These are phyloP conservation scores for Fusarium palustre DNA, from an alignment of 2,329 filamentous ascomycete species.

Conservation along the genomic window DNA sequence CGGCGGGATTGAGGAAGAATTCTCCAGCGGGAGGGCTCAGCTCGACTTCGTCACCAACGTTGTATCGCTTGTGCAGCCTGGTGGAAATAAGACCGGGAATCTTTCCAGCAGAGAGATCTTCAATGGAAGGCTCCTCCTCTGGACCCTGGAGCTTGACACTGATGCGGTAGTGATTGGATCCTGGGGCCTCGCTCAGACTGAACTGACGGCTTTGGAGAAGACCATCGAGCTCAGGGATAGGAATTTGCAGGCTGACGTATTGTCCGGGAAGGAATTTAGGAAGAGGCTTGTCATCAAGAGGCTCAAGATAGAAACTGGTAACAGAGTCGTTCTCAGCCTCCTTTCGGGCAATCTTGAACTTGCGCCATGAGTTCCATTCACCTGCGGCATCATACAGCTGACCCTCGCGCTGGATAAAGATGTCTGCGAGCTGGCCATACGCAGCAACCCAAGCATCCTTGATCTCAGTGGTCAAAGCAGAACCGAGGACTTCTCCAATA, in stretches of 20 bases:
- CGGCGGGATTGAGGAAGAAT: slow-evolving; percentile 69
- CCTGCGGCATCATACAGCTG: slow-evolving; percentile 67
- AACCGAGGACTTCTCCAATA: slow-evolving; percentile 75
- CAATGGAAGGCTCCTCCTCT: slow-evolving; percentile 42
- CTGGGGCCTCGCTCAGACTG: slow-evolving; percentile 72
- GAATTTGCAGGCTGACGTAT: slow-evolving; percentile 75
- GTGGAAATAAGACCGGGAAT: slow-evolving; percentile 65
- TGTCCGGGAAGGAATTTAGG: slow-evolving; percentile 76
- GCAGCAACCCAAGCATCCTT: slow-evolving; percentile 78
- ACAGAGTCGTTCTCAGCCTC: slow-evolving; percentile 70
- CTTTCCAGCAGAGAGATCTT: slow-evolving; percentile 51
- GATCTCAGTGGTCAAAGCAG: slow-evolving; percentile 73
- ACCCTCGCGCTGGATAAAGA: slow-evolving; percentile 75
- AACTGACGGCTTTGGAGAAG: slow-evolving; percentile 80
- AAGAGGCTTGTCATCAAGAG: slow-evolving; percentile 66
- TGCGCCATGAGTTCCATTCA: slow-evolving; percentile 62
- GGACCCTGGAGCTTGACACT: slow-evolving; percentile 76
- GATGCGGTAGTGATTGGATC: slow-evolving; percentile 74
- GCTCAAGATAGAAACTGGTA: slow-evolving; percentile 77
- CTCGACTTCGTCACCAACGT: slow-evolving; percentile 65
- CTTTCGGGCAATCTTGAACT: slow-evolving; percentile 69
- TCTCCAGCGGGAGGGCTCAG: slow-evolving; percentile 68
- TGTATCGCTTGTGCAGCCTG: slow-evolving; percentile 61
- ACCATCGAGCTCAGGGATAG: slow-evolving; percentile 68
- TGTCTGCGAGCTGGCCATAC: slow-evolving; percentile 76